Conservation (phyloP, 1,284 basidiomycete genomes). For the Leccinum pachyderme region DNA sequence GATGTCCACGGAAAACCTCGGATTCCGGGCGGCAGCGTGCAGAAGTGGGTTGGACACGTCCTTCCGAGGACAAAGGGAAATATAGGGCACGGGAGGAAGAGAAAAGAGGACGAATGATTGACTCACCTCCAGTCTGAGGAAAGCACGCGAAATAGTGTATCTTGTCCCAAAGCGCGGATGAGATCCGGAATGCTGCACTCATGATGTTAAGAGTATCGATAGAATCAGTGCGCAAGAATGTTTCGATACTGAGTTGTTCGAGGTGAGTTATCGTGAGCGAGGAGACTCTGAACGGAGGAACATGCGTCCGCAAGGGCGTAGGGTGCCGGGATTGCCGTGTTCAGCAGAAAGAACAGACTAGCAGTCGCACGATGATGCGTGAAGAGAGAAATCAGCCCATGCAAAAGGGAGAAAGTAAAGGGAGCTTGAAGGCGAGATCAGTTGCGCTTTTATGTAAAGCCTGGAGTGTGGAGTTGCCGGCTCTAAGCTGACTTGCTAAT, state of each 20-base stretch:
- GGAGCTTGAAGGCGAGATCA: background rate
- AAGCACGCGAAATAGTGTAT: constrained; percentile 94
- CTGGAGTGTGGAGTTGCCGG: constrained; percentile 12
- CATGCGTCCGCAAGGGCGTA: constrained; percentile 25
- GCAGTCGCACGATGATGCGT: background rate
- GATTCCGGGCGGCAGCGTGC: background rate
- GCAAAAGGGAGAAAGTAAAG: background rate
- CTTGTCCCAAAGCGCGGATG: constrained; percentile 82
- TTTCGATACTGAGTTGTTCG: background rate
- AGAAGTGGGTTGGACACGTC: background rate
- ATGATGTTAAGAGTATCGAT: constrained; percentile 7
- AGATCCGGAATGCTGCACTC: constrained; percentile 59
- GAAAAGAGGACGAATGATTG: constrained; percentile 63
- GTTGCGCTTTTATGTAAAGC: constrained; percentile 15
- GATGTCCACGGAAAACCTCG: constrained; percentile 5
- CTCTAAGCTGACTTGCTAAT: constrained; percentile 11
- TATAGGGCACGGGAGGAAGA: background rate
- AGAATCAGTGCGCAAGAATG: background rate
- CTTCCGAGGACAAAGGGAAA: background rate
- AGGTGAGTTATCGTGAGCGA: constrained; percentile 16
- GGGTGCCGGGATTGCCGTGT: constrained; percentile 21
- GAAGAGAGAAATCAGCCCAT: constrained; percentile 22
- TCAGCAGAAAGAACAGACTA: background rate
- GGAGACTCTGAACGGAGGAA: constrained; percentile 5
- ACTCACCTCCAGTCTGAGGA: constrained; percentile 84